Percentiles rank a stretch among this genome's conserved stretches.
Conservation (phyloP, 139 green algal species). For the Chlamydomonas applanata region DNA sequence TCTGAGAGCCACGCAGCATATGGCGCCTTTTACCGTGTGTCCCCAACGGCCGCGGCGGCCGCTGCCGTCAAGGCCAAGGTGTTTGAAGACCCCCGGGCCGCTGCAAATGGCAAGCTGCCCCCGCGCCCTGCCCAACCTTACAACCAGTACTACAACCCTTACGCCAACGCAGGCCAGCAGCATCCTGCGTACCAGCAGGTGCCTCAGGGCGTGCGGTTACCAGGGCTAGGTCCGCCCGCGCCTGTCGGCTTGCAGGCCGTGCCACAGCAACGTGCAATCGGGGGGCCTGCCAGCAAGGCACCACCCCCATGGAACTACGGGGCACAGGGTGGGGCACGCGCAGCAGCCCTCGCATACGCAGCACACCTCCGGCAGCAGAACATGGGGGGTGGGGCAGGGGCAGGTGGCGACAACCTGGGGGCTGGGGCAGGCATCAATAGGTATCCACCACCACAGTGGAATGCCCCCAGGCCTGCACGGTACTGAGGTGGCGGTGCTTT, state of each 20-base stretch:
- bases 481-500: no score
- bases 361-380: no score
- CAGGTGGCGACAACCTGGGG: no score
- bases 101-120: background rate
- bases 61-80: background rate
- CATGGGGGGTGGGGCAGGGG: no score
- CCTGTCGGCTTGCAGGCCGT: background rate
- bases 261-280: background rate
- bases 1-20: conserved; percentile 44
- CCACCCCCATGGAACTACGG: conserved; percentile 7
- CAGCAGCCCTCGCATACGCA: conserved; percentile 1
- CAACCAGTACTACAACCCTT: conserved; percentile 15
- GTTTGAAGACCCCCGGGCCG: background rate
- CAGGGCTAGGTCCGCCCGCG: background rate
- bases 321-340: background rate
- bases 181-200: background rate
- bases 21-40: conserved; percentile 42
- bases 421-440: no score
- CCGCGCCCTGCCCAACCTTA: conserved; percentile 1
- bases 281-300: background rate
- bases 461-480: no score
- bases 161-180: background rate
- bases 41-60: background rate
- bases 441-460: no score
- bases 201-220: background rate